Percentiles rank a stretch among this genome's conserved stretches.
Evolutionary conservation across 139 green algal species (phyloP).

Genomic region (Haematococcus sp.): DNA sequence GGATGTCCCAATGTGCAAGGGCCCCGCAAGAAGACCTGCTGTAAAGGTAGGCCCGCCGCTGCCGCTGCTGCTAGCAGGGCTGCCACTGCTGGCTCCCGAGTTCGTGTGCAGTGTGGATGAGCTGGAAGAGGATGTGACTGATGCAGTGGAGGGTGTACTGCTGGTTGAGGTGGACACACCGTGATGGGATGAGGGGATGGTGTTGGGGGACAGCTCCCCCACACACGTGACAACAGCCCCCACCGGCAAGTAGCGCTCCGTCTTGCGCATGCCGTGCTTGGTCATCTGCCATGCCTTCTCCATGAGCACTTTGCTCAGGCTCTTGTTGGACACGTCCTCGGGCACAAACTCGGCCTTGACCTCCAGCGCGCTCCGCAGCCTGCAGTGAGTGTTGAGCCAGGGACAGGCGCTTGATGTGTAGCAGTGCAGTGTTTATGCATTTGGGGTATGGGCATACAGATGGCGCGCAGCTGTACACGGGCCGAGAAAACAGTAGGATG

Average conservation of each 20-base stretch:
- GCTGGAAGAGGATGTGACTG: not conserved
- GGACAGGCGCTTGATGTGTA: too few relatives aligned
- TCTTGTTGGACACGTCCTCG: constrained; percentile 11
- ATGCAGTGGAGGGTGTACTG: not conserved
- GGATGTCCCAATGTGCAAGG: not conserved
- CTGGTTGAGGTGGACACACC: not conserved
- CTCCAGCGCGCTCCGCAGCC: constrained; percentile 23
- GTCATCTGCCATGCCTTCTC: constrained; percentile 38
- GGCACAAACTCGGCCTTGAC: constrained; percentile 24
- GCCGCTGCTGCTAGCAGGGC: not conserved
- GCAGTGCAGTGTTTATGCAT: too few relatives aligned
- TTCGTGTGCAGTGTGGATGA: too few relatives aligned
- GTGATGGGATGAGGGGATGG: not conserved
- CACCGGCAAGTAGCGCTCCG: constrained; percentile 45
- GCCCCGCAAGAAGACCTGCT: not conserved
- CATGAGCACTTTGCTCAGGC: constrained; percentile 19
- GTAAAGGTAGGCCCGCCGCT: not conserved
- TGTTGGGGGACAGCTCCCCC: constrained; percentile 35
- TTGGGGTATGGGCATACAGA: too few relatives aligned
- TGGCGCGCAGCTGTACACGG: too few relatives aligned
- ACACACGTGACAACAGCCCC: constrained; percentile 47
- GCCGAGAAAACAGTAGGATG: too few relatives aligned
- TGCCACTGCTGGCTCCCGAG: not conserved
- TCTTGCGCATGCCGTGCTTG: constrained; percentile 40
- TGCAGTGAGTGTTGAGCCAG: too few relatives aligned